Conservation (phyloP, 257 asterid species). For the Parsonsia alboflavescens region DNA sequence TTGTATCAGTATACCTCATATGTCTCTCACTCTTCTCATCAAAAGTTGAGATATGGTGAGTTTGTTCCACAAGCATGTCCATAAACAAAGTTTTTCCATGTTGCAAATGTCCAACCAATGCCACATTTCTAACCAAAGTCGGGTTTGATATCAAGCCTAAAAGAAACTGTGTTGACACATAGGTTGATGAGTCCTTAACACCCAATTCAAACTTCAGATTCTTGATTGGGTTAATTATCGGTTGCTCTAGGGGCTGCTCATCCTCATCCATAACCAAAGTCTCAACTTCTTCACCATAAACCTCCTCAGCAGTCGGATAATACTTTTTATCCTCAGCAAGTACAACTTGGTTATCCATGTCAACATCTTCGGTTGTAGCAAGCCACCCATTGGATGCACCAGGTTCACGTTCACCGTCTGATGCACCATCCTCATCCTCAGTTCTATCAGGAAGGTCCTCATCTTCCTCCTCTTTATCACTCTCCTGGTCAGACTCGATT, state of each 20-base stretch:
- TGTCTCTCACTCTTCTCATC: conserved; percentile 92
- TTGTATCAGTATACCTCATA: conserved; percentile 91
- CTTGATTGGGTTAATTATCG: conserved; percentile 79
- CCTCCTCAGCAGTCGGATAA: conserved; percentile 98
- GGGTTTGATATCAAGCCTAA: conserved; percentile 97
- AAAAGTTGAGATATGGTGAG: conserved; percentile 90
- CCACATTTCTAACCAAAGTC: conserved; percentile 72
- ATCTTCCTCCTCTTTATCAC: conserved; percentile 79
- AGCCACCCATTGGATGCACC: conserved; percentile 88
- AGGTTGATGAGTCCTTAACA: conserved; percentile 84
- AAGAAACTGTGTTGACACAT: conserved; percentile 84
- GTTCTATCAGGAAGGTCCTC: conserved; percentile 69
- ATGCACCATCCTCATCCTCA: conserved; percentile 55
- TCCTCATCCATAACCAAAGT: conserved; percentile 97
- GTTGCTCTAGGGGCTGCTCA: conserved; percentile 82
- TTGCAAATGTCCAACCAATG: conserved; percentile 82
- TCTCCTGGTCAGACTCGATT: conserved; percentile 86
- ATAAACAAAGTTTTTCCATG: conserved; percentile 84
- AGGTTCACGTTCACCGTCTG: conserved; percentile 69
- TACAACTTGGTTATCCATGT: conserved; percentile 89
- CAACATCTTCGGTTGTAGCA: conserved; percentile 59
- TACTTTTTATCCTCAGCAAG: conserved; percentile 94
- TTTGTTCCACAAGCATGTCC: conserved; percentile 98
- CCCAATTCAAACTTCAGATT: conserved; percentile 93
- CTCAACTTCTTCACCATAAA: conserved; percentile 94